phyloP scores from a whole-genome alignment of 345 rosid species.

The Moricandia moricandioides region DNA sequence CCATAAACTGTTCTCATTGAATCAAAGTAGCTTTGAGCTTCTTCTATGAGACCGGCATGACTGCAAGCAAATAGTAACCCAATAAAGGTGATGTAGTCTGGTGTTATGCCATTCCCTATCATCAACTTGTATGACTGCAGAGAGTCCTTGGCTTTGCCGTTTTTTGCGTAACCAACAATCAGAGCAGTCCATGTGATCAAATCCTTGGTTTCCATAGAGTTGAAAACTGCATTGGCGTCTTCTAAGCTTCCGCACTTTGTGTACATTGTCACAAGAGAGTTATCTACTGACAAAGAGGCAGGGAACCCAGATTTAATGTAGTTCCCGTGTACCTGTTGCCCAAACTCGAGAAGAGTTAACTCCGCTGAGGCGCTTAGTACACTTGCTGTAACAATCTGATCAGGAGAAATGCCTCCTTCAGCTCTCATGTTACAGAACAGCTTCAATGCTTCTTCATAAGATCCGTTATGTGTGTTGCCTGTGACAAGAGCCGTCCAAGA shows the following conservation, averaged over 20 bases:
- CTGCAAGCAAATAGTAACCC: slow-evolving; percentile 93
- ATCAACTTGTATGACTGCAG: slow-evolving; percentile 54
- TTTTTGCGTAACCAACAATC: slow-evolving; percentile 83
- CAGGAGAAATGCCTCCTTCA: slow-evolving; percentile 49
- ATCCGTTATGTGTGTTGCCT: slow-evolving; percentile 61
- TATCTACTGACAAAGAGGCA: slow-evolving; percentile 63
- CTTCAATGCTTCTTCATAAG: slow-evolving; percentile 61
- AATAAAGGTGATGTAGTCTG: slow-evolving; percentile 75
- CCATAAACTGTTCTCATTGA: slow-evolving; percentile 62
- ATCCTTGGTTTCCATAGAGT: slow-evolving; percentile 54
- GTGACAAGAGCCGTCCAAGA: slow-evolving; percentile 94
- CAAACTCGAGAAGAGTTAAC: slow-evolving; percentile 68
- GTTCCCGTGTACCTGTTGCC: slow-evolving; percentile 76
- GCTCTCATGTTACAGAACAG: slow-evolving; percentile 62
- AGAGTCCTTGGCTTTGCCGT: slow-evolving; percentile 76
- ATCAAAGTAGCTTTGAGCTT: slow-evolving; percentile 54
- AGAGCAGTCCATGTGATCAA: slow-evolving; percentile 87
- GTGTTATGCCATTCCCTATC: slow-evolving; percentile 59
- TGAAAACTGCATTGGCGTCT: slow-evolving; percentile 33
- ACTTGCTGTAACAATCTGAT: slow-evolving; percentile 61
- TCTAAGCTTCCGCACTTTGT: slow-evolving; percentile 69
- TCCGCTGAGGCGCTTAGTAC: slow-evolving; percentile 72
- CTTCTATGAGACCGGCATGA: slow-evolving; percentile 70
- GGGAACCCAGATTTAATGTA: slow-evolving; percentile 53
- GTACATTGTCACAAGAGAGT: slow-evolving; percentile 81